Base-by-base conservation (phyloP, 306 rosid genomes). In the Prunus salicina region DNA sequence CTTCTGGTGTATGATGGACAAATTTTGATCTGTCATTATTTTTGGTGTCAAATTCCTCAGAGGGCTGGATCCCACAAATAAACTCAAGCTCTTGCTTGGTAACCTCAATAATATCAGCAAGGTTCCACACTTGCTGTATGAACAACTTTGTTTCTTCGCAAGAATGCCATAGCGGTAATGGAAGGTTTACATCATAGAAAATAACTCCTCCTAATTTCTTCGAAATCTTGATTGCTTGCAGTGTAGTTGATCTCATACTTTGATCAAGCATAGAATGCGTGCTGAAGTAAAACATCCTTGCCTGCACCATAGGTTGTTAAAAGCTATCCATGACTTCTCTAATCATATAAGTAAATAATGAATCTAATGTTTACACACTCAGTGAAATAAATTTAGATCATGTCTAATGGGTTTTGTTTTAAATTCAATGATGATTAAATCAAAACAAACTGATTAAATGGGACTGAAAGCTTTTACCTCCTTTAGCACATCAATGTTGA, bases 41-140 rank as follows among this genome's bases (percentile, higher is more conserved):
- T 89, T 86, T 86, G 56, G 97, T 90, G 85, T 95, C 93, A 53
- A 90, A 95, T 79, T 95, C 97, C 87, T 89, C 98, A 32, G 90
- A 60, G 60, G 97, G 93, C 71, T 81, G 65, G 79, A 92, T 88
- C 72, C 97, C 97, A 5, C 93, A 92, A 76, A 95, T 82, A 67
- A 92, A 95, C 86, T 95, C 98, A 66, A 95, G 89, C 72, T 95
- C 98, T 87, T 92, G 98, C 86, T 95, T 92, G 28, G 97, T 95
- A 79, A 95, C 91, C 86, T 95, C 98, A 83, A 95, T 88, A 77
- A 95, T 66, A 79, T 95, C 96, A 10, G 97, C 95, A 67, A 85
- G 91, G 82, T 82, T 85, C 98, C 97, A 95, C n/a, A 81, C 96
- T 87, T 86, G 80, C 75, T 86, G 87, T 68, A 92, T 83, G 85